A percentile compares a stretch with the other conserved stretches of the same genome.
These are phyloP conservation scores for Candida qinlingensis DNA, from an alignment of 805 yeast genomes.

Conservation along the genomic window DNA sequence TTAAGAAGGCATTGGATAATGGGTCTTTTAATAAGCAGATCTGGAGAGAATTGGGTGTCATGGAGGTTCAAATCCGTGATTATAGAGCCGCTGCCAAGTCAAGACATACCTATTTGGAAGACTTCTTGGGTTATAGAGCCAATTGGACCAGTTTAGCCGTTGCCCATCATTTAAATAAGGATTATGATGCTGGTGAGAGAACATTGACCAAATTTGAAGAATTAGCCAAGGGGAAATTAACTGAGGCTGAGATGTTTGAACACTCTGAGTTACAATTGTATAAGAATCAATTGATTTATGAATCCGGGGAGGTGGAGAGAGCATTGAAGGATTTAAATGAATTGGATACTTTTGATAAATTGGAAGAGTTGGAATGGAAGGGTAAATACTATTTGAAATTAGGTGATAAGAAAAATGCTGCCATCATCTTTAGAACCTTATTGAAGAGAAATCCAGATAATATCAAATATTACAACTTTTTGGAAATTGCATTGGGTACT, in stretches of 20 bases:
- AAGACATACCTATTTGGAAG: conserved; percentile 63
- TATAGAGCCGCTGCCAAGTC: conserved; percentile 56
- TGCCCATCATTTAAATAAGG: conserved; percentile 73
- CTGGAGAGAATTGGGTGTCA: conserved; percentile 72
- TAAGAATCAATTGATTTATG: conserved; percentile 67
- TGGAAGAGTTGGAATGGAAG: conserved; percentile 57
- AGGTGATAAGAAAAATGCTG: conserved; percentile 58
- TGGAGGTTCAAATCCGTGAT: conserved; percentile 79
- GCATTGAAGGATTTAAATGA: conserved; percentile 57
- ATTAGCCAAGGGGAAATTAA: conserved; percentile 60
- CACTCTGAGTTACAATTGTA: conserved; percentile 76
- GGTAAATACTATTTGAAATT: conserved; percentile 60
- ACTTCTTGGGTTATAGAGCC: conserved; percentile 76
- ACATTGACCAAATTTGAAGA: conserved; percentile 75
- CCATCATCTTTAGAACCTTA: conserved; percentile 58
- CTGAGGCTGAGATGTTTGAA: conserved; percentile 65
- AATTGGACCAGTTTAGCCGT: conserved; percentile 88
- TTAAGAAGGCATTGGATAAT: conserved; percentile 65
- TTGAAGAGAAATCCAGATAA: conserved; percentile 86
- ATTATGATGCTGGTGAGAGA: conserved; percentile 61
- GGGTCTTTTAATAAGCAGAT: conserved; percentile 78
- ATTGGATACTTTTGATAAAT: conserved; percentile 49
- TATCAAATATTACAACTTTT: conserved; percentile 51
- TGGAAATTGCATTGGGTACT: conserved; percentile 63
- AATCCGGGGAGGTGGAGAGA: conserved; percentile 29